These are phyloP conservation scores for Ambrosiella cleistominuta DNA, from an alignment of 2,329 filamentous ascomycete genomes.

Conservation along the genomic window DNA sequence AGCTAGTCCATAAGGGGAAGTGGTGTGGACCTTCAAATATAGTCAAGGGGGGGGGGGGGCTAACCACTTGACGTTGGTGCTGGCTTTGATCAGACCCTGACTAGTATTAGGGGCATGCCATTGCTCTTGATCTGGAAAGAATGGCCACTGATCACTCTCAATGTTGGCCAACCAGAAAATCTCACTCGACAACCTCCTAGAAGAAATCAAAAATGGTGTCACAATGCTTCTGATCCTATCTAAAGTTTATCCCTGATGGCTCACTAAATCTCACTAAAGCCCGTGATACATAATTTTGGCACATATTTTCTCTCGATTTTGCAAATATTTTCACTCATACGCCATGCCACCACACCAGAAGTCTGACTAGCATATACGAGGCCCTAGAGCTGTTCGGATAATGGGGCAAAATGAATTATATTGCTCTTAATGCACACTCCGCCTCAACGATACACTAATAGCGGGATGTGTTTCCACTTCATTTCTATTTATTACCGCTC, in stretches of 20 bases:
- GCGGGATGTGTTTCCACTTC: too few species aligned
- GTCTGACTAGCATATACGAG: neutral
- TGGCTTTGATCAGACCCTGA: slow-evolving; percentile 6
- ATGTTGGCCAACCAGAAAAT: too few species aligned
- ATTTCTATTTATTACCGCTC: neutral
- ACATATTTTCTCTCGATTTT: neutral
- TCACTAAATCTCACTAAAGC: neutral
- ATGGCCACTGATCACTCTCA: neutral
- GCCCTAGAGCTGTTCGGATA: neutral
- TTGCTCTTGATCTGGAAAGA: neutral
- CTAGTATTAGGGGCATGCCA: slow-evolving; percentile 4
- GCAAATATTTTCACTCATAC: neutral
- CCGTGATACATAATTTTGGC: too few species aligned
- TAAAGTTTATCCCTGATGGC: neutral
- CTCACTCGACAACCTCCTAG: neutral
- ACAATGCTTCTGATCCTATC: neutral
- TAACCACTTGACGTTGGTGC: slow-evolving; percentile 1
- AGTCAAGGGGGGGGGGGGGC: slow-evolving; percentile 2
- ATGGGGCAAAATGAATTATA: neutral
- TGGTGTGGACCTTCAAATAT: slow-evolving; percentile 5
- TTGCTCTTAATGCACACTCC: neutral
- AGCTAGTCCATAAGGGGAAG: slow-evolving; percentile 4
- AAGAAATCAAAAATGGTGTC: neutral
- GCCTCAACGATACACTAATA: neutral
- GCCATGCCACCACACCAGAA: neutral